A percentile compares a stretch with the other conserved stretches of the same genome.
These are phyloP conservation scores for Aurantiochytrium sp. DNA, from an alignment of 108 stramenopile species.

Conservation along the genomic window DNA sequence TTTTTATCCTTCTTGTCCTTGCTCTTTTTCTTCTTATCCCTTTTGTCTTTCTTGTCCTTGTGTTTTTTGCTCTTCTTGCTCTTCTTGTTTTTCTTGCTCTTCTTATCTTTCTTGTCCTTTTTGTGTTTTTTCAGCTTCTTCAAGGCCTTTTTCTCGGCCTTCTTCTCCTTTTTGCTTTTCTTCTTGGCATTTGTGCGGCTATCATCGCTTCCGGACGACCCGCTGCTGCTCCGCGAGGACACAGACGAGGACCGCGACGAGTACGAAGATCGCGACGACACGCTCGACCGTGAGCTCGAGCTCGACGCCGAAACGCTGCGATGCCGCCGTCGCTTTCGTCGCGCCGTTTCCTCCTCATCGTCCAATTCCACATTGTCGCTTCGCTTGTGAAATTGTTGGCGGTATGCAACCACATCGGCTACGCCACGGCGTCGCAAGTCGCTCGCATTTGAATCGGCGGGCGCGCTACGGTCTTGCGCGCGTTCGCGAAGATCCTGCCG, in stretches of 20 bases:
- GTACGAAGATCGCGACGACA: background rate
- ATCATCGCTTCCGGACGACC: background rate
- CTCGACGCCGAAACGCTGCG: background rate
- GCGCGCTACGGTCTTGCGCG: background rate
- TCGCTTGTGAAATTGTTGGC: background rate
- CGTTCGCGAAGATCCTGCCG: too few relatives aligned
- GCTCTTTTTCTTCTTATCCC: background rate
- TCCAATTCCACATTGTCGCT: background rate
- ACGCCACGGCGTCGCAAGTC: background rate
- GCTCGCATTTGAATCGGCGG: background rate
- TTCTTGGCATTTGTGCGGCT: background rate
- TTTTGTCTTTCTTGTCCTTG: background rate
- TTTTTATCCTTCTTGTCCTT: background rate
- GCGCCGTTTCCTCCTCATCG: too few relatives aligned
- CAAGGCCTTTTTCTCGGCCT: background rate
- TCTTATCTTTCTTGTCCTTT: background rate
- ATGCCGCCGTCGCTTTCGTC: background rate
- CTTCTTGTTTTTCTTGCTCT: background rate
- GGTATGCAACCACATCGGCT: background rate
- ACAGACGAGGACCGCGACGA: background rate
- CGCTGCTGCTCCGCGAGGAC: background rate
- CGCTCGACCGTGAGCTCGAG: background rate
- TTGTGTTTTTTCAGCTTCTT: background rate
- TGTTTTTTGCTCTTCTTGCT: background rate
- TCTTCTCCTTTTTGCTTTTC: background rate